A percentile compares a stretch with the other conserved stretches of the same genome.
These are phyloP conservation scores for Chaetoceros muelleri DNA, from an alignment of 108 stramenopile species.

Conservation along the genomic window DNA sequence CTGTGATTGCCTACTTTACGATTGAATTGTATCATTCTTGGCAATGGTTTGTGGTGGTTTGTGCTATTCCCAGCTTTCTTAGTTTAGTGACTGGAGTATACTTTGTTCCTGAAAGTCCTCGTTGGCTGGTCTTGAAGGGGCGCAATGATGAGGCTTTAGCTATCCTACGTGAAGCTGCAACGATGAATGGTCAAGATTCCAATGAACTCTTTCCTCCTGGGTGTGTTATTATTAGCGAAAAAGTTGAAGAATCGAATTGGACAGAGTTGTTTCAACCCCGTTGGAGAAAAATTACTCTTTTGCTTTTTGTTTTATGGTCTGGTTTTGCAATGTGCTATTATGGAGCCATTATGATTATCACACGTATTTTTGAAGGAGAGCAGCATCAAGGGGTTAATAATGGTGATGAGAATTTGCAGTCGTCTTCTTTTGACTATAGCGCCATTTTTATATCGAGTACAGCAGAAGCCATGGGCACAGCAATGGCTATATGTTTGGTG, in stretches of 20 bases:
- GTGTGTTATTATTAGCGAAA: slow-evolving; percentile 16
- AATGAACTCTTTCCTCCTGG: slow-evolving; percentile 22
- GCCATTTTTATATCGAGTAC: slow-evolving; percentile 40
- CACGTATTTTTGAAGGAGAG: slow-evolving; percentile 32
- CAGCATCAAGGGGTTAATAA: slow-evolving; percentile 5
- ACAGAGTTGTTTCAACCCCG: slow-evolving; percentile 24
- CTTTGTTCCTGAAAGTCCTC: slow-evolving; percentile 56
- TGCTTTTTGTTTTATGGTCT: slow-evolving; percentile 14
- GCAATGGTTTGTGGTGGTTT: slow-evolving; percentile 40
- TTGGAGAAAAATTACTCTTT: slow-evolving; percentile 37
- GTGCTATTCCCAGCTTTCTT: slow-evolving; percentile 45
- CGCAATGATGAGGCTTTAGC: slow-evolving; percentile 38
- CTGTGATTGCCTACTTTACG: slow-evolving; percentile 43
- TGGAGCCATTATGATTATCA: slow-evolving; percentile 34
- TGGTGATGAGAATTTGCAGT: slow-evolving; percentile 4
- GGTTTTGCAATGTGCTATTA: slow-evolving; percentile 39
- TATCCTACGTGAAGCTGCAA: slow-evolving; percentile 38
- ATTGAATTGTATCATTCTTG: slow-evolving; percentile 25
- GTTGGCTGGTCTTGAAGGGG: slow-evolving; percentile 47
- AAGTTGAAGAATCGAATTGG: slow-evolving; percentile 11
- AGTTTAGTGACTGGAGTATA: slow-evolving; percentile 24
- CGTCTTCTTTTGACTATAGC: slow-evolving; percentile 39
- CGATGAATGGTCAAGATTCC: slow-evolving; percentile 33
- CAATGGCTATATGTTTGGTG: slow-evolving; percentile 20
- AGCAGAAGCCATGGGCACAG: slow-evolving; percentile 35